Conservation (phyloP, 2,329 filamentous ascomycete species). For the Nakataea oryzae region DNA sequence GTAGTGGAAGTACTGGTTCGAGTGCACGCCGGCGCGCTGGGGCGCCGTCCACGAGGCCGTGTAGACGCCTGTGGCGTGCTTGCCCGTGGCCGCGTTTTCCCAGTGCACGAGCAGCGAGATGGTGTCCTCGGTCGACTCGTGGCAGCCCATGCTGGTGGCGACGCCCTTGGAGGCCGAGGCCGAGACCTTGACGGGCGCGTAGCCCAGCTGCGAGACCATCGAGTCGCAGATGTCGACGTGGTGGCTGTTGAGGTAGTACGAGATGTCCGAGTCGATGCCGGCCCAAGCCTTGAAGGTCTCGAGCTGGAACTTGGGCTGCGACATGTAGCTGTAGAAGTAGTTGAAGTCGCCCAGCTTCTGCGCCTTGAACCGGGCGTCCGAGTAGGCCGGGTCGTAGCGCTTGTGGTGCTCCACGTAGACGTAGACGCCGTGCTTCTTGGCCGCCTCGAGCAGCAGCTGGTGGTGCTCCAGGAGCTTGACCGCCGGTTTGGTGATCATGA, state of each 20-base stretch:
- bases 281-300: conserved; percentile 95
- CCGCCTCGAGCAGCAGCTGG: conserved; percentile 61
- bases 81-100: conserved; percentile 58
- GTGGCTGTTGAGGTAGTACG: conserved; percentile 92
- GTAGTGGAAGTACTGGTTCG: conserved; percentile 95
- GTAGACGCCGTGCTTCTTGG: conserved; percentile 67
- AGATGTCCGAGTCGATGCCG: conserved; percentile 84
- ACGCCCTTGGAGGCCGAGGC: conserved; percentile 70
- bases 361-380: conserved; percentile 72
- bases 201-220: conserved; percentile 68
- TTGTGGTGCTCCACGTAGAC: conserved; percentile 97
- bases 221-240: conserved; percentile 89
- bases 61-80: conserved; percentile 78
- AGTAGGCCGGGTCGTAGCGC: conserved; percentile 87
- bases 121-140: conserved; percentile 76
- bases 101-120: conserved; percentile 87
- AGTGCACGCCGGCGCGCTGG: conserved; percentile 87
- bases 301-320: conserved; percentile 80
- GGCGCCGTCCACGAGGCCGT: conserved; percentile 93
- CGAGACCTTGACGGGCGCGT: conserved; percentile 67
- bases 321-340: conserved; percentile 98
- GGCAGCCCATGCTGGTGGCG: conserved; percentile 69
- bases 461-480: conserved; percentile 78
- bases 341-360: conserved; percentile 83
- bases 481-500: conserved; percentile 88